Evolutionary conservation across 1,284 basidiomycete species (phyloP).

Genomic region (Malassezia pachydermatis): DNA sequence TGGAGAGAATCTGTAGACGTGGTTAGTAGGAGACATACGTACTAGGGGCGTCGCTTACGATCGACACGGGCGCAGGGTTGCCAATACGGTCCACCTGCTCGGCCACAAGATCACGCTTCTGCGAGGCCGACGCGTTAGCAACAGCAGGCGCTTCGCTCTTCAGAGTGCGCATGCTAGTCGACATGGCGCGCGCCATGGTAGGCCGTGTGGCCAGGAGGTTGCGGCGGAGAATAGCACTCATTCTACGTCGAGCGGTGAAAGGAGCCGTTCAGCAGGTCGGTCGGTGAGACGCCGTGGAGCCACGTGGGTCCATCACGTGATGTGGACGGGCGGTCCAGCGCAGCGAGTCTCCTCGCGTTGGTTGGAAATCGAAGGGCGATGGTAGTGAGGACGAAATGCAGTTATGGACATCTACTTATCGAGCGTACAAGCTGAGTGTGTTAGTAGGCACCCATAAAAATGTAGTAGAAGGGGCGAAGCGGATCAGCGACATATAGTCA

Average conservation of each 20-base stretch:
- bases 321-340: too few relatives aligned
- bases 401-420: too few relatives aligned
- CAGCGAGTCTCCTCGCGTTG: too few relatives aligned
- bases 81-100: conserved; percentile 19
- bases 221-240: conserved; percentile 6
- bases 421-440: conserved; percentile 11
- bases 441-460: neutral
- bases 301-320: too few relatives aligned
- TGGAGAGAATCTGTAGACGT: conserved; percentile 52
- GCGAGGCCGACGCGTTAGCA: neutral
- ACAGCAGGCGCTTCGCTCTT: conserved; percentile 4
- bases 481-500: too few relatives aligned
- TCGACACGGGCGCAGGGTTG: conserved; percentile 10
- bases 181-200: conserved; percentile 1
- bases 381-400: too few relatives aligned
- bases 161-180: neutral
- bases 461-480: too few relatives aligned
- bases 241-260: neutral
- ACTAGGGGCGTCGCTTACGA: conserved; percentile 18
- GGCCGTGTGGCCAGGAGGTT: conserved; percentile 1
- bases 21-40: neutral
- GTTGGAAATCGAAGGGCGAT: too few relatives aligned
- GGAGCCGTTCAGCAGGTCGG: neutral
- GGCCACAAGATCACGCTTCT: conserved; percentile 10
- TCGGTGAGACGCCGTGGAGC: too few relatives aligned